These are phyloP conservation scores for Populus tomentosa DNA, from an alignment of 441 rosid species.

Conservation along the genomic window DNA sequence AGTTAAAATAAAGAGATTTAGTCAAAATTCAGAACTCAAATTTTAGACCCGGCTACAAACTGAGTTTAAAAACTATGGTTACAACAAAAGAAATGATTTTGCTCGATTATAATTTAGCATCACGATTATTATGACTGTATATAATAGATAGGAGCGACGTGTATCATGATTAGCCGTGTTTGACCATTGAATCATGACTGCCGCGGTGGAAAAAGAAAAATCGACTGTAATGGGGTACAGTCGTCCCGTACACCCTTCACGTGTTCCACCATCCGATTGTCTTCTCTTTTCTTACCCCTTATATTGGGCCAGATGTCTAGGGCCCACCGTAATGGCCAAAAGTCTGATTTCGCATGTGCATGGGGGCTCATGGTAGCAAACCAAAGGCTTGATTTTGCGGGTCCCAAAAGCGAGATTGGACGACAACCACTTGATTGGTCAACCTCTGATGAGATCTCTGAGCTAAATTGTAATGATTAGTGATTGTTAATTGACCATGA, in stretches of 20 bases:
- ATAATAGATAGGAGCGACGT: background rate
- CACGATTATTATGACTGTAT: background rate
- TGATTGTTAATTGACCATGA: background rate
- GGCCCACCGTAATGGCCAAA: conserved; percentile 15
- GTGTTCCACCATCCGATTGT: conserved; percentile 18
- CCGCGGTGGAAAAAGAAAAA: conserved; percentile 12
- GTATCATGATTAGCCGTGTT: background rate
- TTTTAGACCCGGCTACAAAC: too few relatives aligned
- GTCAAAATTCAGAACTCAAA: too few relatives aligned
- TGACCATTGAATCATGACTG: background rate
- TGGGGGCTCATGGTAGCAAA: background rate
- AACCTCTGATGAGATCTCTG: conserved; percentile 12
- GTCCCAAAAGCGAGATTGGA: background rate
- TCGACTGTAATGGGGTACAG: background rate
- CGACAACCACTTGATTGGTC: conserved; percentile 7
- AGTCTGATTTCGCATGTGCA: conserved; percentile 25
- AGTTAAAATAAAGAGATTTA: too few relatives aligned
- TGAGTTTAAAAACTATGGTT: too few relatives aligned
- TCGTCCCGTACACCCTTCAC: conserved; percentile 17
- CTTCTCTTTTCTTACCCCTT: background rate
- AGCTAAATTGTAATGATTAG: conserved; percentile 10
- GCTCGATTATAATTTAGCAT: too few relatives aligned
- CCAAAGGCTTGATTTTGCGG: conserved; percentile 10
- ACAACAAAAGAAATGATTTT: too few relatives aligned
- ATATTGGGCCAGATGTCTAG: background rate